These are phyloP conservation scores for Candida glaebosa DNA, from an alignment of 805 yeast genomes.

Conservation along the genomic window DNA sequence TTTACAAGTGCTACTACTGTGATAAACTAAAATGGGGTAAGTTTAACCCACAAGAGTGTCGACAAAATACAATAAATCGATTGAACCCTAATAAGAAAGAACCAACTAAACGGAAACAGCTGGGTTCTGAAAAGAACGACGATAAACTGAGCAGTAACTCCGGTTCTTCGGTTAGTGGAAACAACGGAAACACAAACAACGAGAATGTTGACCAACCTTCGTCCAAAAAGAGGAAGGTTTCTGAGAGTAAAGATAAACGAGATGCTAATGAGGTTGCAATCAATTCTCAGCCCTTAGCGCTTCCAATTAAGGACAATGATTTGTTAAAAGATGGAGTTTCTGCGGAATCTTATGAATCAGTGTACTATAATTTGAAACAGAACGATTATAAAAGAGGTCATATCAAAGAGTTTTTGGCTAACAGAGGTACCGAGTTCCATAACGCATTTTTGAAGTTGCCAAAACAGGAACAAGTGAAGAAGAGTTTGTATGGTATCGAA, in stretches of 20 bases:
- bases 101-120: constrained; percentile 16
- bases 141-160: background rate
- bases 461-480: constrained; percentile 6
- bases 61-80: constrained; percentile 26
- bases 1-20: constrained; percentile 75
- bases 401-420: constrained; percentile 20
- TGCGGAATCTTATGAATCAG: constrained; percentile 49
- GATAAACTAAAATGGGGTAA: constrained; percentile 44
- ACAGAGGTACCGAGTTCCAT: constrained; percentile 19
- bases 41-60: constrained; percentile 38
- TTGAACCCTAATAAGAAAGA: constrained; percentile 23
- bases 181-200: too few relatives aligned
- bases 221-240: constrained; percentile 9
- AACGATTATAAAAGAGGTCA: constrained; percentile 43
- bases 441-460: constrained; percentile 4
- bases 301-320: constrained; percentile 44
- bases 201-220: background rate
- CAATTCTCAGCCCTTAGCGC: constrained; percentile 2
- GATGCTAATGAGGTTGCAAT: background rate
- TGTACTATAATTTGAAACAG: constrained; percentile 45
- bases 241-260: background rate
- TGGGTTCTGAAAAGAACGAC: constrained; percentile 13
- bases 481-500: constrained; percentile 12
- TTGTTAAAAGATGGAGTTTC: constrained; percentile 35
- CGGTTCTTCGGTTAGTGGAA: background rate